A percentile compares a stretch with the other conserved stretches of the same genome.
Conservation (phyloP, 805 yeast genomes). For the Lipomyces mesembrius region DNA sequence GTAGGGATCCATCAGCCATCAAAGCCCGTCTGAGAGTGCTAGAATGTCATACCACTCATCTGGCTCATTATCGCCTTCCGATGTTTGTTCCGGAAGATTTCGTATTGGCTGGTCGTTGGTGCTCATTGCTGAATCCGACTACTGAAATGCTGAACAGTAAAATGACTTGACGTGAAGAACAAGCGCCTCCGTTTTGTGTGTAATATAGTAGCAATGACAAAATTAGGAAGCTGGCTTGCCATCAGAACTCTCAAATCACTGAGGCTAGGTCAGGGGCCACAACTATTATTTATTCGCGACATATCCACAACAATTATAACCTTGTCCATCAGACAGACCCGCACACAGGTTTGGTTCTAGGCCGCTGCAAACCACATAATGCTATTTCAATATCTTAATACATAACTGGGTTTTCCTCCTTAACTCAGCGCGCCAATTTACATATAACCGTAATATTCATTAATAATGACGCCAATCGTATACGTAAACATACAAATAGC, state of each 20-base stretch:
- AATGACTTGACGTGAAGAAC: neutral
- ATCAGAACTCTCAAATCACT: no score
- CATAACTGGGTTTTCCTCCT: neutral
- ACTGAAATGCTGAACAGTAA: neutral
- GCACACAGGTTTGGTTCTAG: neutral
- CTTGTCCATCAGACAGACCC: neutral
- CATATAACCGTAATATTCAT: neutral
- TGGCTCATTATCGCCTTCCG: constrained; percentile 60
- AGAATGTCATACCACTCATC: constrained; percentile 63
- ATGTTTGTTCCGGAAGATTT: neutral
- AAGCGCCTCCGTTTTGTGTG: neutral
- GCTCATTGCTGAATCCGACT: constrained; percentile 6
- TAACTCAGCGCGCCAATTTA: neutral
- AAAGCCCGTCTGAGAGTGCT: neutral
- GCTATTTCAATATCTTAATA: neutral
- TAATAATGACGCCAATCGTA: neutral
- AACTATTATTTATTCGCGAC: neutral
- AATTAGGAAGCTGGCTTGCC: neutral
- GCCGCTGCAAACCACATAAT: neutral
- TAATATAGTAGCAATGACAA: neutral
- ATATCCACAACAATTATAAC: neutral
- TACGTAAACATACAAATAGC: neutral
- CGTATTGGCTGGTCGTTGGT: constrained; percentile 7
- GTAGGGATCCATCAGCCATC: constrained; percentile 7
- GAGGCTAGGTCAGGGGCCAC: no score